Evolutionary conservation across 495 filamentous ascomycete genomes (phyloP).

Genomic region (Pyronema omphalodes): DNA sequence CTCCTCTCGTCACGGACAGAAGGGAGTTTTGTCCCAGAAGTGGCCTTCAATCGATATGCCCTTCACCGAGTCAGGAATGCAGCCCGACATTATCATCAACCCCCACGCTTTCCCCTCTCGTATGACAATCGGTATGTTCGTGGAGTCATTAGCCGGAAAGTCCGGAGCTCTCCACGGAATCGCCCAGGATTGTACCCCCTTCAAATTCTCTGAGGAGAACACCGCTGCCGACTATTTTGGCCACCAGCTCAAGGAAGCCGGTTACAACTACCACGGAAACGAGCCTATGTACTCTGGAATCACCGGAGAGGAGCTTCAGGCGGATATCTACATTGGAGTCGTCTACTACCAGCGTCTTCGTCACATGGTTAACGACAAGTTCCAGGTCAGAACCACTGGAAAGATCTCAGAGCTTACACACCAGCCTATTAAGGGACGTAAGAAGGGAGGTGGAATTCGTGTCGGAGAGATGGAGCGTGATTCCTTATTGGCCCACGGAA

Average conservation of each 20-base stretch:
- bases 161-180: conserved; percentile 83
- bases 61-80: conserved; percentile 90
- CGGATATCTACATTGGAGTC: conserved; percentile 90
- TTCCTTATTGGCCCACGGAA: conserved; percentile 80
- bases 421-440: conserved; percentile 90
- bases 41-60: conserved; percentile 93
- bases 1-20: conserved; percentile 93
- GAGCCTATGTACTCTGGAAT: conserved; percentile 96
- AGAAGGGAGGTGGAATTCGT: conserved; percentile 91
- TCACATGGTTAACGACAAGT: conserved; percentile 99
- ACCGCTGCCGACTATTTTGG: conserved; percentile 92
- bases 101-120: conserved; percentile 99
- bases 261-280: conserved; percentile 96
- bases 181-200: conserved; percentile 86
- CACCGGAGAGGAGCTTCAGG: conserved; percentile 80
- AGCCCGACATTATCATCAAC: conserved; percentile 96
- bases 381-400: conserved; percentile 91
- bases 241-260: conserved; percentile 77
- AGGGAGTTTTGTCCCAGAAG: conserved; percentile 92
- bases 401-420: conserved; percentile 75
- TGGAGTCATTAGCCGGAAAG: conserved; percentile 93
- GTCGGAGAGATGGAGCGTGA: conserved; percentile 99
- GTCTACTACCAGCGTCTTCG: conserved; percentile 95
- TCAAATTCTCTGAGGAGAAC: conserved; percentile 80
- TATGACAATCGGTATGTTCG: conserved; percentile 99